A percentile compares a stretch with the other conserved stretches of the same genome.
Conservation (phyloP, 768 basidiomycete genomes). For the Kwoniella bestiolae region DNA sequence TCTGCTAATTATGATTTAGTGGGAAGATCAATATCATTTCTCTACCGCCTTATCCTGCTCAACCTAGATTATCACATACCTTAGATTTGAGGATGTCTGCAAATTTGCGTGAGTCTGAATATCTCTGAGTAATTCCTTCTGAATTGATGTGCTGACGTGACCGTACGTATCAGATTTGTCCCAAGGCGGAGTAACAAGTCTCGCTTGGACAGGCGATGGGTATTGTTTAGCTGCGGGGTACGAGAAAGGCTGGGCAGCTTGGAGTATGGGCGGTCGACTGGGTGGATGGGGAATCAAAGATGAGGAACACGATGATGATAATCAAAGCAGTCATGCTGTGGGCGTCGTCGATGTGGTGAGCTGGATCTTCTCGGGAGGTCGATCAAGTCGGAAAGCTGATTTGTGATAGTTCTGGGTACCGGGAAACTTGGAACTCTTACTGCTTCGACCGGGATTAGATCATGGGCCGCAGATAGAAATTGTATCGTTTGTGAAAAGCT, state of each 20-base stretch:
- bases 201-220: conserved; percentile 95
- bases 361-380: not conserved
- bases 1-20: too few relatives aligned
- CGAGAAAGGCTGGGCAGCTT: conserved; percentile 85
- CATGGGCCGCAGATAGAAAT: conserved; percentile 68
- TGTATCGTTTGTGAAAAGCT: conserved; percentile 92
- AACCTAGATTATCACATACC: conserved; percentile 66
- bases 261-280: conserved; percentile 86
- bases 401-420: conserved; percentile 82
- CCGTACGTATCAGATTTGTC: conserved; percentile 20
- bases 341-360: conserved; percentile 76
- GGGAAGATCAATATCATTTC: conserved; percentile 71
- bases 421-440: conserved; percentile 85
- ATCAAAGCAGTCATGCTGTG: conserved; percentile 66
- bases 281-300: conserved; percentile 76
- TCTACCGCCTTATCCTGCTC: conserved; percentile 70
- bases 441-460: conserved; percentile 61
- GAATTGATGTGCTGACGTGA: not conserved
- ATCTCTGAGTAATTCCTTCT: not conserved
- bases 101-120: conserved; percentile 33
- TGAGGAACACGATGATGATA: conserved; percentile 61
- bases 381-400: conserved; percentile 1
- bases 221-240: conserved; percentile 93
- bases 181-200: conserved; percentile 43
- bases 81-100: conserved; percentile 55